Conservation (phyloP, 1,284 basidiomycete genomes). For the Trametes versicolor region DNA sequence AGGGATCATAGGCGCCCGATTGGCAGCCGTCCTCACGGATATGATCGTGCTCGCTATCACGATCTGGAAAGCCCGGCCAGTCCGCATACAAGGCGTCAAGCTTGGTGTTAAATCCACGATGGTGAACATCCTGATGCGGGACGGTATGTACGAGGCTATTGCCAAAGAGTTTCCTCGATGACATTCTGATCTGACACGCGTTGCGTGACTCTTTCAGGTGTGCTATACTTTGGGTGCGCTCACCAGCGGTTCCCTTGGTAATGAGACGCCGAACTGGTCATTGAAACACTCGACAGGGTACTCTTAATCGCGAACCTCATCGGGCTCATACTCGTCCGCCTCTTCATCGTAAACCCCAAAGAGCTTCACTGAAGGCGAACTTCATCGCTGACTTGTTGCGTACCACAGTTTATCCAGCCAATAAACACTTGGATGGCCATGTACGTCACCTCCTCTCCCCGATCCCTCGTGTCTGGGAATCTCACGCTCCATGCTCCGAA, state of each 20-base stretch:
- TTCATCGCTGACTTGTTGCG: not conserved
- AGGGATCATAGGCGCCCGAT: conserved; percentile 18
- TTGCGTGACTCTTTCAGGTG: not conserved
- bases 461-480: not conserved
- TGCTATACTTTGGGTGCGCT: not conserved
- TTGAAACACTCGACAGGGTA: not conserved
- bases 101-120: not conserved
- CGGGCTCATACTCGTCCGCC: not conserved
- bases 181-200: not conserved
- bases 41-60: conserved; percentile 19
- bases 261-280: not conserved
- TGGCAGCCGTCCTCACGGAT: conserved; percentile 19
- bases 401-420: conserved; percentile 14
- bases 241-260: not conserved
- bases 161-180: too few species aligned
- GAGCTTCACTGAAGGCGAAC: not conserved
- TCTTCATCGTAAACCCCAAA: not conserved
- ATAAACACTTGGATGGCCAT: conserved; percentile 21
- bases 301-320: not conserved
- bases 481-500: too few species aligned
- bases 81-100: not conserved
- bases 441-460: conserved; percentile 4
- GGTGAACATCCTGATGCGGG: not conserved
- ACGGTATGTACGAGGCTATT: not conserved
- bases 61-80: conserved; percentile 1